Evolutionary conservation across 331 rosid genomes (phyloP), one percentile per base, ranked within the genome.

Genomic region (Quercus tomentella): DNA sequence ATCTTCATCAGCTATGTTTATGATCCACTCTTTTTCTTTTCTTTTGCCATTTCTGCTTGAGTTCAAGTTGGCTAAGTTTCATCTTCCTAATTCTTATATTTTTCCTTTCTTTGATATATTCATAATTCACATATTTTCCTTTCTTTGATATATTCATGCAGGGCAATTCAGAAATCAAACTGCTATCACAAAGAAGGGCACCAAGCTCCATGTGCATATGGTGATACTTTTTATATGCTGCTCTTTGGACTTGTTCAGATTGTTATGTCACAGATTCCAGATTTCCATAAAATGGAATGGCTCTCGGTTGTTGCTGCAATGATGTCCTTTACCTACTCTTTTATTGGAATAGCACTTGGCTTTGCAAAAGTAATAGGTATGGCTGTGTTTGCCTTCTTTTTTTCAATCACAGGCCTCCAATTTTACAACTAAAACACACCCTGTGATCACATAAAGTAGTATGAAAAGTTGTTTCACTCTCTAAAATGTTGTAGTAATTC

Each of bases 151-250:
- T 70, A 2, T 67, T 37, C n/a, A 78, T 72, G 56, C 84, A 93
- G 98, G 76, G 98, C 94, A 1, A 94, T 94, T 71, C 88, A 79
- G 84, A 87, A 75, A 75, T 86, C 96, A 73, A 90, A 90, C 70
- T 94, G 98, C 76, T 92, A 90, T 67, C 97, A 92, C 86, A 84
- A 74, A 70, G 86, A 92, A 83, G 98, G 97, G 58, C 89, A 94
- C 69, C 3, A 88, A 0, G 93, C 92, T 74, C 79, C 90, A 30
- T 94, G 97, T 85, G 25, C 76, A 11, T 88, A 84, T 77, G 92
- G 87, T 14, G 87, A 84, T 70, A 57, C 69, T 14, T 0, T 76
- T 58, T 91, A 84, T 57, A 92, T 92, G 89, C 28, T 92, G 76
- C 10, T 90, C 22, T 94, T 94, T 82, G 98, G 98, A 83, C 54